These are phyloP conservation scores for Pochonia chlamydosporia DNA, from an alignment of 2,329 filamentous ascomycete species.

Conservation along the genomic window DNA sequence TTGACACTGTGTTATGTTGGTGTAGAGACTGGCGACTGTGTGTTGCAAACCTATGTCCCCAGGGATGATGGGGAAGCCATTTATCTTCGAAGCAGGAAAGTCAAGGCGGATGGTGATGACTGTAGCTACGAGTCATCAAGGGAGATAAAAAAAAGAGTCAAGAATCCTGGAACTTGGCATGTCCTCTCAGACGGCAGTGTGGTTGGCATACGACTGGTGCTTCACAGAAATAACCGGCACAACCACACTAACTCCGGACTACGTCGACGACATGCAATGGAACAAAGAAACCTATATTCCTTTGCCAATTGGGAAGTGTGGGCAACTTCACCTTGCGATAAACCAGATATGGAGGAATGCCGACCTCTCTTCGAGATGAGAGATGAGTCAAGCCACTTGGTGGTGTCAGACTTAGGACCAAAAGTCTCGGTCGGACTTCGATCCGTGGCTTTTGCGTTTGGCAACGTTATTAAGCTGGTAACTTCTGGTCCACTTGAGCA, in stretches of 20 bases:
- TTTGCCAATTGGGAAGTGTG: constrained; percentile 45
- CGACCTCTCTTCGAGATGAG: constrained; percentile 35
- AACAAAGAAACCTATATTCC: background rate
- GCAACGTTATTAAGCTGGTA: constrained; percentile 67
- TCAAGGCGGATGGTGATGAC: constrained; percentile 34
- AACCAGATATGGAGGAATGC: constrained; percentile 39
- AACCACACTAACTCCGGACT: background rate
- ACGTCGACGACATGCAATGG: constrained; percentile 2
- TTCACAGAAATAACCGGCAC: constrained; percentile 7
- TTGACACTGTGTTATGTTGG: constrained; percentile 61
- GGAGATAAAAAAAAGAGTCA: constrained; percentile 46
- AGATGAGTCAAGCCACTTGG: constrained; percentile 46
- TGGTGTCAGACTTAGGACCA: constrained; percentile 62
- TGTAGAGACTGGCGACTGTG: constrained; percentile 52
- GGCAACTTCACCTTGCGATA: constrained; percentile 42
- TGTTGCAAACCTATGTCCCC: constrained; percentile 59
- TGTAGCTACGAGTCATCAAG: constrained; percentile 47
- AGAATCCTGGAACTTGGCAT: constrained; percentile 62
- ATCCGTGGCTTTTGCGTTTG: constrained; percentile 65
- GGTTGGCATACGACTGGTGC: constrained; percentile 53
- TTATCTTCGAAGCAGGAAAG: constrained; percentile 40
- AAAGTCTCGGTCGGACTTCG: constrained; percentile 55
- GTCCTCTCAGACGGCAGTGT: constrained; percentile 54
- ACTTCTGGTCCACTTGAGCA: constrained; percentile 56
- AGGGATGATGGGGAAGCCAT: constrained; percentile 48